phyloP scores from a whole-genome alignment of 208 protist species.

The Crithidia sp. region DNA sequence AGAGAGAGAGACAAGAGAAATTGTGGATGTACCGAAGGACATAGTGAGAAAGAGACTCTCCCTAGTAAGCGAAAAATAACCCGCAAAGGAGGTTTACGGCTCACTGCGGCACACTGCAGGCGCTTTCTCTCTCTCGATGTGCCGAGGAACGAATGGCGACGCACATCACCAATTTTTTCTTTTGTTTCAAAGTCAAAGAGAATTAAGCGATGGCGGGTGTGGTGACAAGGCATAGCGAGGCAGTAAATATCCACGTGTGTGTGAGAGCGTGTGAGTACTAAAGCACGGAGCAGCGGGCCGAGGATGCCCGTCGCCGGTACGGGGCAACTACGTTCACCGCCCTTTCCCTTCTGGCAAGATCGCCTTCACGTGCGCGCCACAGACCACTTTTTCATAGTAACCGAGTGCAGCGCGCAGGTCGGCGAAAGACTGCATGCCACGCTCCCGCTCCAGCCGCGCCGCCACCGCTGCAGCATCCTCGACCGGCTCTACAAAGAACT shows the following conservation, averaged over 20 bases:
- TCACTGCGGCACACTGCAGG: too few relatives aligned
- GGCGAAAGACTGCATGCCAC: constrained; percentile 25
- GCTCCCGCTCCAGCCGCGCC: constrained; percentile 29
- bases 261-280: too few relatives aligned
- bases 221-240: too few relatives aligned
- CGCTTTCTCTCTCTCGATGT: too few relatives aligned
- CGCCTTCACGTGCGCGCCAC: constrained; percentile 70
- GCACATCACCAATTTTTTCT: too few relatives aligned
- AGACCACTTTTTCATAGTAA: constrained; percentile 47
- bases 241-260: too few relatives aligned
- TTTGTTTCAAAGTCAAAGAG: too few relatives aligned
- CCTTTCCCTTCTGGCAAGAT: constrained; percentile 40
- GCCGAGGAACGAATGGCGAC: too few relatives aligned
- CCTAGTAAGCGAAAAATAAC: neutral
- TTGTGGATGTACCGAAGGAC: neutral
- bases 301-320: too few relatives aligned
- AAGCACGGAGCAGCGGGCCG: too few relatives aligned
- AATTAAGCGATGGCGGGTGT: too few relatives aligned
- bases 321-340: neutral
- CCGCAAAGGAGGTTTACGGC: neutral
- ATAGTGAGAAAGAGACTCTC: neutral
- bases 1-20: neutral
- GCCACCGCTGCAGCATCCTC: constrained; percentile 12
- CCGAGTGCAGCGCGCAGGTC: constrained; percentile 47
- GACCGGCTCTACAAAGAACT: constrained; percentile 34